Base-by-base conservation (phyloP, 345 rosid species). In the Erysimum cheiranthoides region DNA sequence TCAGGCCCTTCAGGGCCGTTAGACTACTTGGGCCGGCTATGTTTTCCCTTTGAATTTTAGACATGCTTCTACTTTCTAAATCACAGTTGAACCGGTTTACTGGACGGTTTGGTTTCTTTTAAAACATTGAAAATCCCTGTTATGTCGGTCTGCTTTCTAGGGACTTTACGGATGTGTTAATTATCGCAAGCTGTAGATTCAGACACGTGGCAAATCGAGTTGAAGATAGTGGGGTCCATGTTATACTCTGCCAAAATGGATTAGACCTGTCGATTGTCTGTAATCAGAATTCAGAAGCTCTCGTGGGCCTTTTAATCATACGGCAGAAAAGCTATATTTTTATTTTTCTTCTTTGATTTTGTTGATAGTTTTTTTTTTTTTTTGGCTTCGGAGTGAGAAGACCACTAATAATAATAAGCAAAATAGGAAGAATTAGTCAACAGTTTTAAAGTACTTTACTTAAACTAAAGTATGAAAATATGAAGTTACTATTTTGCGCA, bases 241-340 rank as follows among this genome's bases (percentile, higher is more conserved):
- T 11, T 16, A 28, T 28, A 3, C 36, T 54, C 28, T 28, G 10
- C 36, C 16, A 30, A 12, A 54, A 28, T 54, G 36, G 32, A 54
- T 54, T 54, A 54, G 60, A 54, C 60, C 18, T 12, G 60, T 28
- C 60, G 60, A 21, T 54, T 54, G 36, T 28, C 60, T 54, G 60
- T 12, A 13, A 6, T 21, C 25, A 21, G 25, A 21, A 21, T 21
- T 54, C 60, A 30, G 36, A 54, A 54, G 36, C 36, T 54, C 36
- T 54, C 36, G 60, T 54, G 36, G 36, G 60, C 36, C 60, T 54
- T 28, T 54, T 4, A 21, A 28, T 27, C 36, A 13, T 28, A 28
- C 17, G 35, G 35, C 59, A 11, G 10, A 11, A 11, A 40, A 3
- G 13, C 42, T 0, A 21, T 25, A 10, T 27, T 52, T 21, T 11